Percentiles rank a stretch among this genome's conserved stretches.
phyloP scores from a whole-genome alignment of 2,329 filamentous ascomycete species.

The Pestalotiopsis sp. region DNA sequence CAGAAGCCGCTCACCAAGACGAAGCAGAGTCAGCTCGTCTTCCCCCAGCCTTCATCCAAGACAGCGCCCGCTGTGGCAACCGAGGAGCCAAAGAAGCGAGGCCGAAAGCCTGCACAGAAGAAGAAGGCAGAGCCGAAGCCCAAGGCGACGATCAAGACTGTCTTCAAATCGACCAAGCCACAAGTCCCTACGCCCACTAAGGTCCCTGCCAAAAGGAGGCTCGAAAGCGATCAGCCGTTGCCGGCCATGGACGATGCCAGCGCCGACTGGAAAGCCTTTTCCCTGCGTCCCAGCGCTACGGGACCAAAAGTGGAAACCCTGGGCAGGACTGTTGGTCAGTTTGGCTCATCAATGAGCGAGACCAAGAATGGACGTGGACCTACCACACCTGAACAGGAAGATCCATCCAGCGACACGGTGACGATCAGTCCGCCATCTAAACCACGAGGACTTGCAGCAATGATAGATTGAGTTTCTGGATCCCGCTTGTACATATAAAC shows the following conservation, averaged over 20 bases:
- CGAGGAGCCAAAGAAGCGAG: slow-evolving; percentile 36
- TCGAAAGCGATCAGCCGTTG: slow-evolving; percentile 19
- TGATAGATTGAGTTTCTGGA: slow-evolving; percentile 13
- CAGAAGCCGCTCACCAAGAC: slow-evolving; percentile 36
- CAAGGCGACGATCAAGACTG: slow-evolving; percentile 29
- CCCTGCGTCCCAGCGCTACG: slow-evolving; percentile 9
- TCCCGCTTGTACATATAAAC: background rate
- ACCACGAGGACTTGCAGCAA: slow-evolving; percentile 10
- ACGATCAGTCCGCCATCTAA: slow-evolving; percentile 16
- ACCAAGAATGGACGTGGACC: slow-evolving; percentile 19
- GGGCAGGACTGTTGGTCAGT: background rate
- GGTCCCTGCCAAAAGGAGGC: slow-evolving; percentile 27
- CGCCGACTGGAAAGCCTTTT: slow-evolving; percentile 9
- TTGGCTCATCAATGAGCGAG: slow-evolving; percentile 17
- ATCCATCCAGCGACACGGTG: slow-evolving; percentile 20
- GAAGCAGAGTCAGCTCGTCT: slow-evolving; percentile 56
- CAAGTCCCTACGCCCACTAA: slow-evolving; percentile 22
- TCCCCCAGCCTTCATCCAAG: slow-evolving; percentile 30
- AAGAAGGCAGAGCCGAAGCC: slow-evolving; percentile 46
- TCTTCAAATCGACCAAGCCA: slow-evolving; percentile 32
- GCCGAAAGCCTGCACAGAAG: slow-evolving; percentile 40
- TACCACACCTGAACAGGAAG: slow-evolving; percentile 24
- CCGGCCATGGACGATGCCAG: slow-evolving; percentile 2
- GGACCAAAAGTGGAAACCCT: background rate
- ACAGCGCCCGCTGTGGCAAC: slow-evolving; percentile 33